These are phyloP conservation scores for Lactarius hatsudake DNA, from an alignment of 768 basidiomycete species.

Conservation along the genomic window DNA sequence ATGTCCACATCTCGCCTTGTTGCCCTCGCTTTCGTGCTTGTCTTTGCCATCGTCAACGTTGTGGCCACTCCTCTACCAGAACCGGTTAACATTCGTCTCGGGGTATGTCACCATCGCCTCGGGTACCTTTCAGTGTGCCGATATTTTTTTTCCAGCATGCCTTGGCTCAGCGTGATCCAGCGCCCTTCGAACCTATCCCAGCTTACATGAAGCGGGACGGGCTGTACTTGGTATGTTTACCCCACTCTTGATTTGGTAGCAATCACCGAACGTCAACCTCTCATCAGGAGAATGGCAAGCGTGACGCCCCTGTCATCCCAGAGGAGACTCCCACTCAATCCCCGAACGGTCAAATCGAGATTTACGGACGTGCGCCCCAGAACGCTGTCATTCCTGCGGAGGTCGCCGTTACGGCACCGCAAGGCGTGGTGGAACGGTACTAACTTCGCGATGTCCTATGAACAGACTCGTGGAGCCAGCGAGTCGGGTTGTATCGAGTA, in stretches of 20 bases:
- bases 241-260: neutral
- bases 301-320: constrained; percentile 32
- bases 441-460: neutral
- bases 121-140: neutral
- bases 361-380: constrained; percentile 27
- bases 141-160: constrained; percentile 13
- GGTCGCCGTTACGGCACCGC: constrained; percentile 26
- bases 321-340: constrained; percentile 38
- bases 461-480: constrained; percentile 9
- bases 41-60: constrained; percentile 46
- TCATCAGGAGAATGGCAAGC: neutral
- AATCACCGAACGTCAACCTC: neutral
- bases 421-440: constrained; percentile 20
- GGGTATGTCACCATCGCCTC: constrained; percentile 22
- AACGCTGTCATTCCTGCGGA: constrained; percentile 29
- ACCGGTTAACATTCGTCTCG: constrained; percentile 35
- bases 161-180: constrained; percentile 30
- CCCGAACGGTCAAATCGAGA: constrained; percentile 34
- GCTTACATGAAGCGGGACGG: constrained; percentile 40
- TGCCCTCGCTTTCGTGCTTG: constrained; percentile 40
- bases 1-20: constrained; percentile 48
- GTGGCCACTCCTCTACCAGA: constrained; percentile 44
- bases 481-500: constrained; percentile 15
- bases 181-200: constrained; percentile 42
- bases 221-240: neutral